A percentile compares a stretch with the other conserved stretches of the same genome.
Evolutionary conservation across 345 rosid species (phyloP).

Genomic region (Sonneratia caseolaris): DNA sequence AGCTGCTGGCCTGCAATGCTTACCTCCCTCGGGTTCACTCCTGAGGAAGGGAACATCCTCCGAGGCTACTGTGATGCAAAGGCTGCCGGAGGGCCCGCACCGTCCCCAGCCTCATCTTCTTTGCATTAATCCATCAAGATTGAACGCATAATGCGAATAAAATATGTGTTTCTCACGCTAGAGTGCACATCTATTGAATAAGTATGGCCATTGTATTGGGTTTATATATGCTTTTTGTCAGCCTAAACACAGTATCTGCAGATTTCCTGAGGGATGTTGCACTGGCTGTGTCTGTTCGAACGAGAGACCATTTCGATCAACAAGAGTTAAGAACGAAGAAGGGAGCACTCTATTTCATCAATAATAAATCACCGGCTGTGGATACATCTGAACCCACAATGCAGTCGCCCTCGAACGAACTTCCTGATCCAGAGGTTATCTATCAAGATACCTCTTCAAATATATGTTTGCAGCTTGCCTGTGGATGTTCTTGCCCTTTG

Average conservation of each 20-base stretch:
- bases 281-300: no score
- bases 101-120: background rate
- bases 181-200: background rate
- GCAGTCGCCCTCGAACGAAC: no score
- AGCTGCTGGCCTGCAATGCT: slow-evolving; percentile 87
- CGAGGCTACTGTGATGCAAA: slow-evolving; percentile 49
- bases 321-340: no score
- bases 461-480: no score
- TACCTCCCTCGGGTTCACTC: slow-evolving; percentile 52
- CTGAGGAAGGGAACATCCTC: slow-evolving; percentile 47
- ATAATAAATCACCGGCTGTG: no score
- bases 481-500: no score
- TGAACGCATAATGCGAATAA: background rate
- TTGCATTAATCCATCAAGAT: background rate
- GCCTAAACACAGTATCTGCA: background rate
- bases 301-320: no score
- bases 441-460: no score
- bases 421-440: no score
- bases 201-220: background rate
- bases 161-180: background rate
- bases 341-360: no score
- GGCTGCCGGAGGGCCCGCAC: slow-evolving; percentile 16
- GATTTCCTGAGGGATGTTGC: no score
- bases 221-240: background rate
- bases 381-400: no score